Evolutionary conservation across 1,284 basidiomycete species (phyloP).

Genomic region (Sutorius eximius): DNA sequence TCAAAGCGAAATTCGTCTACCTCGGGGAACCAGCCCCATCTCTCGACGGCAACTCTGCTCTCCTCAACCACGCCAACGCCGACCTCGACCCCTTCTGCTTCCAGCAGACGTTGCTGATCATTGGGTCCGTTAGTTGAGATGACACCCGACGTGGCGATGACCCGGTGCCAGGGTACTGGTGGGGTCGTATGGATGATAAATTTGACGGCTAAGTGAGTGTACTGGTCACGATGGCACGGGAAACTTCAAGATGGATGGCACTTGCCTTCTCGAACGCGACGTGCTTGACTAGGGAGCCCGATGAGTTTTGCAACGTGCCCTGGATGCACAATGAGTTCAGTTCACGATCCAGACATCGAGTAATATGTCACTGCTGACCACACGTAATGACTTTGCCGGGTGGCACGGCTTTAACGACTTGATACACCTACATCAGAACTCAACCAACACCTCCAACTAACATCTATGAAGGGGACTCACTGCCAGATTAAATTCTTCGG

Average conservation of each 20-base stretch:
- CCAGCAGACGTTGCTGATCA: constrained; percentile 17
- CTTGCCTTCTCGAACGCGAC: constrained; percentile 17
- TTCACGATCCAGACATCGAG: not conserved
- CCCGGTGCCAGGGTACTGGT: constrained; percentile 21
- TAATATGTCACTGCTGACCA: constrained; percentile 10
- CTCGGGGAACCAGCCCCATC: constrained; percentile 15
- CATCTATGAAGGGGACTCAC: constrained; percentile 1
- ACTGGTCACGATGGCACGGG: not conserved
- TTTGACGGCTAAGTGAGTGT: constrained; percentile 10
- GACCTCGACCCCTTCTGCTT: constrained; percentile 24
- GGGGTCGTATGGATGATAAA: constrained; percentile 17
- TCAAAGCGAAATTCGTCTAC: not conserved
- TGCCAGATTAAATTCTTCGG: constrained; percentile 16
- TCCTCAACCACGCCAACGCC: constrained; percentile 9
- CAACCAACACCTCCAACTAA: not conserved
- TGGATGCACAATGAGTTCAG: not conserved
- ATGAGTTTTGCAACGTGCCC: constrained; percentile 20
- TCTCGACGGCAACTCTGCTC: constrained; percentile 8
- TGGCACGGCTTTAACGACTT: constrained; percentile 16
- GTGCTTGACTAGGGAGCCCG: constrained; percentile 14
- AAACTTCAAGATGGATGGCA: not conserved
- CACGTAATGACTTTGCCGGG: constrained; percentile 16
- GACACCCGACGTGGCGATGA: constrained; percentile 23
- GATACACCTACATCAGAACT: constrained; percentile 13
- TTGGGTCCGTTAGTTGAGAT: constrained; percentile 15